Evolutionary conservation across 2,329 filamentous ascomycete species (phyloP).

Genomic region (Allantophomopsis cytisporea): DNA sequence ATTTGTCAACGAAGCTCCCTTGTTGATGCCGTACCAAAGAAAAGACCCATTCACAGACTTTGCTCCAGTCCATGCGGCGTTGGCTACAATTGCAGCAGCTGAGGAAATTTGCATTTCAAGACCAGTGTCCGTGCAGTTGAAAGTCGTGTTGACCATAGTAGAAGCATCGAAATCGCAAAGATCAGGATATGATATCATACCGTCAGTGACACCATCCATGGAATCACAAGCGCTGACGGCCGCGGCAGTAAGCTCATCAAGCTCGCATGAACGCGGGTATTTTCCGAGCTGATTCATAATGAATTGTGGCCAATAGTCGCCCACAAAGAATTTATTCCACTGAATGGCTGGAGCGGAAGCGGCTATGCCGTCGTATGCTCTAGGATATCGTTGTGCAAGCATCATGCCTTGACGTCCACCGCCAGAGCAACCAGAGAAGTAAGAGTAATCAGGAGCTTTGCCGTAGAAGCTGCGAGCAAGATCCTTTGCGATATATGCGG

Average conservation of each 20-base stretch:
- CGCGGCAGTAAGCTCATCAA: conserved; percentile 6
- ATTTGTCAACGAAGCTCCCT: conserved; percentile 1
- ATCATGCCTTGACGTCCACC: conserved; percentile 23
- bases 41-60: not conserved
- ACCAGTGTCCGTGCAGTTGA: conserved; percentile 4
- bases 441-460: conserved; percentile 17
- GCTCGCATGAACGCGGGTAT: conserved; percentile 4
- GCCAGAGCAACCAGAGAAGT: conserved; percentile 22
- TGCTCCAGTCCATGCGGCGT: conserved; percentile 3
- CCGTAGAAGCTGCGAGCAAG: conserved; percentile 20
- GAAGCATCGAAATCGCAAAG: conserved; percentile 6
- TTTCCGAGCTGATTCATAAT: conserved; percentile 5
- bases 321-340: conserved; percentile 4
- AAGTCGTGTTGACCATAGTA: conserved; percentile 3
- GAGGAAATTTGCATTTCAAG: conserved; percentile 1
- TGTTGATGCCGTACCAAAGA: conserved; percentile 5
- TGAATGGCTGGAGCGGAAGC: conserved; percentile 24
- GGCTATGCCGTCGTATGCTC: conserved; percentile 24
- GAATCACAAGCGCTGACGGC: conserved; percentile 7
- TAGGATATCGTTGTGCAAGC: conserved; percentile 21
- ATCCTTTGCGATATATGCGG: conserved; percentile 18
- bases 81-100: conserved; percentile 1
- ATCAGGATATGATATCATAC: conserved; percentile 4
- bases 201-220: conserved; percentile 8
- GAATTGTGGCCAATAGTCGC: conserved; percentile 3